Percentiles rank a stretch among this genome's conserved stretches.
phyloP scores from a whole-genome alignment of 2,329 filamentous ascomycete genomes.

The Fusarium sp. region DNA sequence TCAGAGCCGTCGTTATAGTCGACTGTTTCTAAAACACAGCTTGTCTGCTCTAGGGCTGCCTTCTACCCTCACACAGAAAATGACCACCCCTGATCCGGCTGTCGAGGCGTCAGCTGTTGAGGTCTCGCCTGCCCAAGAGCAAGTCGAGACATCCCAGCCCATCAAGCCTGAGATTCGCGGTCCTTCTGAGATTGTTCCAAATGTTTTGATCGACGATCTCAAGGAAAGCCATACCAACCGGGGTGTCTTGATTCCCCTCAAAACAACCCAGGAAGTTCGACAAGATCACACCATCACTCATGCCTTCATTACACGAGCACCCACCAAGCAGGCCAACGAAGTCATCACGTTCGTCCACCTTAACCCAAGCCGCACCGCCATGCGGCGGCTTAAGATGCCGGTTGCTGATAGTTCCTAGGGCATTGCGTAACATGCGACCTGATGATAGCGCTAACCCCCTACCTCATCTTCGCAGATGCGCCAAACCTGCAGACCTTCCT shows the following conservation, averaged over 20 bases:
- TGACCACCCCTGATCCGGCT: conserved; percentile 26
- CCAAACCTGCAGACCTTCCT: conserved; percentile 73
- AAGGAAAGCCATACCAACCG: conserved; percentile 49
- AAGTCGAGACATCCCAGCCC: conserved; percentile 8
- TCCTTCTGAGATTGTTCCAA: conserved; percentile 45
- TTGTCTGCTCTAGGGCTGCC: background rate
- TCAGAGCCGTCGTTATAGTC: background rate
- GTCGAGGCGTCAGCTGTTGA: conserved; percentile 7
- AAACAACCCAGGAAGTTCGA: conserved; percentile 69
- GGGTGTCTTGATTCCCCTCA: conserved; percentile 66
- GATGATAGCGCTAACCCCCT: conserved; percentile 70
- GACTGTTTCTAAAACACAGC: conserved; percentile 1
- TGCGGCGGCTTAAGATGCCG: background rate
- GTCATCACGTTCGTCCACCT: conserved; percentile 70
- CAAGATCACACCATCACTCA: conserved; percentile 66
- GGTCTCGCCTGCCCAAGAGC: conserved; percentile 22
- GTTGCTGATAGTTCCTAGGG: conserved; percentile 50
- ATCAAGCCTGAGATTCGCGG: conserved; percentile 35
- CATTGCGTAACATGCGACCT: conserved; percentile 63
- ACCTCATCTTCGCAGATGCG: conserved; percentile 77
- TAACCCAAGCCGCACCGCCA: background rate
- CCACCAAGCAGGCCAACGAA: conserved; percentile 73
- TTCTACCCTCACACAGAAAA: conserved; percentile 12
- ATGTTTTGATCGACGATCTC: conserved; percentile 51
- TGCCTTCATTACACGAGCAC: conserved; percentile 75